Base-by-base conservation (phyloP, 805 yeast genomes). In the Candida palmyrensis region DNA sequence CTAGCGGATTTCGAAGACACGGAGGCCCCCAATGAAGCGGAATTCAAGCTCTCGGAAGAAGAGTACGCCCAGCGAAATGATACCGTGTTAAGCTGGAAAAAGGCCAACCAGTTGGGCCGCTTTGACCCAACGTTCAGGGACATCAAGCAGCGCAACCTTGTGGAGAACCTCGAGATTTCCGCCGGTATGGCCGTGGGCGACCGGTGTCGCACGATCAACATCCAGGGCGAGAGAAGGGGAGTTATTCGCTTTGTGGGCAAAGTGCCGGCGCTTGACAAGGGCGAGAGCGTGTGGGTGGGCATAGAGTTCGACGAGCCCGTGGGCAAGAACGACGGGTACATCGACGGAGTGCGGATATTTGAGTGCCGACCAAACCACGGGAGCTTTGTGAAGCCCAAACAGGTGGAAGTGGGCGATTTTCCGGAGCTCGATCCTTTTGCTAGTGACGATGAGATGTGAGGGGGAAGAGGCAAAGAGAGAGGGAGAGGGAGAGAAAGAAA, bases 301-400 rank as follows among this genome's bases (percentile, higher is more conserved):
- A 73, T 90, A 3, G 84, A 80, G 45, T 78, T 88, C 35, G 92
- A 84, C 45, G 87, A 83, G 44, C 90, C 97, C 0, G 71, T 73
- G 6, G 97, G 97, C 4, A 86, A 82, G 53, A 86, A 89, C 48
- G 76, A 86, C 49, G 97, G 97, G 0, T 58, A 75, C 14, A 61
- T 87, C 25, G 74, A 77, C 22, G 88, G 85, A 0, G 51, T 44
- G 1, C 47, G 66, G 22, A 71, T 83, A 42, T 89, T 90, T 50
- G 48, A 60, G 4, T 75, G 87, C 20, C 60, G 63, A 5, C 48
- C 49, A 5, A 70, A 71, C 14, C 79, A 84, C 47, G 97, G 97
- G 4, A 77, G 87, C 5, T 86, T 90, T 53, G 75, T 88, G 10
- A 74, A 74, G 38, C 94, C 96, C 0, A 57, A 54, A 8, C 70